A percentile compares a stretch with the other conserved stretches of the same genome.
Evolutionary conservation across 768 basidiomycete species (phyloP).

Genomic region (Fistulinella prunicolor): DNA sequence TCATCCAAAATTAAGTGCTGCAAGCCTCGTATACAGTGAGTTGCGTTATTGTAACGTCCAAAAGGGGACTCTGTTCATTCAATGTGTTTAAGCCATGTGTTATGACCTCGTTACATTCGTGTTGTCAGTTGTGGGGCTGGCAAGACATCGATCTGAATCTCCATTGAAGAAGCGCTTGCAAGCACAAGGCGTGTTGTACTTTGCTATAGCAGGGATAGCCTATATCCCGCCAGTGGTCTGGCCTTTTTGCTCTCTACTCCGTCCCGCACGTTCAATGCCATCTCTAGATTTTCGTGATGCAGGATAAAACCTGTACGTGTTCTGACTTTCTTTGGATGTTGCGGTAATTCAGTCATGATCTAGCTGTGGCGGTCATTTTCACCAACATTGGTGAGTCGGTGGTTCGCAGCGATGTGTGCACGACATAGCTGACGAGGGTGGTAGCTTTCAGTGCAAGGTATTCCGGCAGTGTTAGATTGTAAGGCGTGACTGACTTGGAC

Average conservation of each 20-base stretch:
- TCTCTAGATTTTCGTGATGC: constrained; percentile 10
- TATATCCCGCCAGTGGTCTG: constrained; percentile 16
- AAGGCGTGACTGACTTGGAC: background rate
- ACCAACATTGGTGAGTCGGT: constrained; percentile 5
- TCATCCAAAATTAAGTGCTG: constrained; percentile 1
- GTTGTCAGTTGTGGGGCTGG: constrained; percentile 15
- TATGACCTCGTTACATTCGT: constrained; percentile 21
- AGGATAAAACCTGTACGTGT: constrained; percentile 9
- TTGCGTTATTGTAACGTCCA: background rate
- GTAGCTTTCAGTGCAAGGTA: constrained; percentile 18
- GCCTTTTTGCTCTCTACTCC: background rate
- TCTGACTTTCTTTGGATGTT: background rate
- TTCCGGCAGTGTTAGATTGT: background rate
- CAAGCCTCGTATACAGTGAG: constrained; percentile 20
- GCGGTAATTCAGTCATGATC: background rate
- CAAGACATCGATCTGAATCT: constrained; percentile 8
- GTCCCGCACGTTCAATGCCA: background rate
- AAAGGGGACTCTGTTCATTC: background rate
- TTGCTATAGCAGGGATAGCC: constrained; percentile 8
- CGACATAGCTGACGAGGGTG: background rate
- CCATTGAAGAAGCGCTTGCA: constrained; percentile 10
- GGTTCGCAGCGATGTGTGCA: background rate
- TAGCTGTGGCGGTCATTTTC: constrained; percentile 10
- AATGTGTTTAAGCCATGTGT: constrained; percentile 8
- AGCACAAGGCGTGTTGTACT: constrained; percentile 19